These are phyloP conservation scores for Setomelanomma holmii DNA, from an alignment of 2,329 filamentous ascomycete species.

Conservation along the genomic window DNA sequence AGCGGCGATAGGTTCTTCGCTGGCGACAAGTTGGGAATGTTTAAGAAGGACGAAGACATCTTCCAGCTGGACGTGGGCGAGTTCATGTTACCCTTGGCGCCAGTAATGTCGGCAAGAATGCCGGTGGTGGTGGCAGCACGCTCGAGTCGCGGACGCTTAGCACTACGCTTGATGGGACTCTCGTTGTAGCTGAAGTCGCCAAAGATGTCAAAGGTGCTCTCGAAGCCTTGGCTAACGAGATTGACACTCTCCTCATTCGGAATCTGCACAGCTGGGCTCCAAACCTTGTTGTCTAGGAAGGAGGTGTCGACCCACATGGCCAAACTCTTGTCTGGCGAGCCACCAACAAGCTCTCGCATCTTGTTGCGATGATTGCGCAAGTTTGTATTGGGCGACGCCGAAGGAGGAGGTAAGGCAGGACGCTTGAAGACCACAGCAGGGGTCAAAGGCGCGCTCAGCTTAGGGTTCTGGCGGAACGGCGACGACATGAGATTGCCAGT, in stretches of 20 bases:
- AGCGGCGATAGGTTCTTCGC: slow-evolving; percentile 38
- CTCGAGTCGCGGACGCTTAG: slow-evolving; percentile 66
- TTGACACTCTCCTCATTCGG: slow-evolving; percentile 65
- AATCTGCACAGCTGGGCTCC: slow-evolving; percentile 72
- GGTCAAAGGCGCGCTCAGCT: slow-evolving; percentile 68
- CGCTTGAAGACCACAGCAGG: slow-evolving; percentile 83
- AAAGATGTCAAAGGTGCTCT: slow-evolving; percentile 69
- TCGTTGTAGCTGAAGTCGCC: slow-evolving; percentile 57
- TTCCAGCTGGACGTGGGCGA: slow-evolving; percentile 47
- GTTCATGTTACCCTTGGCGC: slow-evolving; percentile 57
- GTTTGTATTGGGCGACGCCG: slow-evolving; percentile 92
- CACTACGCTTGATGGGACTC: slow-evolving; percentile 70
- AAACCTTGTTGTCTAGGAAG: slow-evolving; percentile 48
- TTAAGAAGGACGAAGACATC: slow-evolving; percentile 44
- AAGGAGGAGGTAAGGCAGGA: slow-evolving; percentile 69
- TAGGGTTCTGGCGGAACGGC: slow-evolving; percentile 47
- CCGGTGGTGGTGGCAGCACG: slow-evolving; percentile 68
- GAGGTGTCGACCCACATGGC: slow-evolving; percentile 62
- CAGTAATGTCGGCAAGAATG: slow-evolving; percentile 67
- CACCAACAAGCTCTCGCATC: slow-evolving; percentile 76
- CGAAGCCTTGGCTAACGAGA: slow-evolving; percentile 57
- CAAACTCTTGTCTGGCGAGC: slow-evolving; percentile 71
- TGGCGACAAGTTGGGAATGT: slow-evolving; percentile 46
- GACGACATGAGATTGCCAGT: slow-evolving; percentile 49
- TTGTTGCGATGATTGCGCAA: slow-evolving; percentile 85